A percentile compares a stretch with the other conserved stretches of the same genome.
Evolutionary conservation across 2,329 filamentous ascomycete genomes (phyloP).

Genomic region (Fusarium solani-melongenae): DNA sequence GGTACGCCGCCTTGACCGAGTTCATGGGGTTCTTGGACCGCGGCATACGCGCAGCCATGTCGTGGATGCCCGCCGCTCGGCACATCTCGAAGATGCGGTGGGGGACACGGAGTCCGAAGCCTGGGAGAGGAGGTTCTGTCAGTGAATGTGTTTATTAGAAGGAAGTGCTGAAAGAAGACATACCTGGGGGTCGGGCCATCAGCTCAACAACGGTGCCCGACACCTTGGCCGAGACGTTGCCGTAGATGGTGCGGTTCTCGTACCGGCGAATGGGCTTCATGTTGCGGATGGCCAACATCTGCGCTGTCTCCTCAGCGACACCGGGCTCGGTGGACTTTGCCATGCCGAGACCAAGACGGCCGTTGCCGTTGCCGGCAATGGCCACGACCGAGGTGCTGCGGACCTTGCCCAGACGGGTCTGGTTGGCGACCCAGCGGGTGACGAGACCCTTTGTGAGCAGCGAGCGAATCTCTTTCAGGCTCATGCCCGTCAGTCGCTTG

Average conservation of each 20-base stretch:
- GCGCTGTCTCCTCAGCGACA: conserved; percentile 77
- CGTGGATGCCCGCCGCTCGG: conserved; percentile 84
- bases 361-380: conserved; percentile 88
- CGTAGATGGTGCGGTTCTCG: conserved; percentile 91
- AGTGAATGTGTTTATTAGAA: neutral
- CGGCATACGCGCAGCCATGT: conserved; percentile 84
- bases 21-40: conserved; percentile 97
- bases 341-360: conserved; percentile 87
- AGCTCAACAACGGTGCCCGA: conserved; percentile 88
- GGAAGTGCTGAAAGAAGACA: conserved; percentile 43
- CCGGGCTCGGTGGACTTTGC: conserved; percentile 83
- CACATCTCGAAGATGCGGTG: conserved; percentile 95
- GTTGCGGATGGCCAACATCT: conserved; percentile 85
- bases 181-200: conserved; percentile 88
- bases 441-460: conserved; percentile 80
- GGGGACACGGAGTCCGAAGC: conserved; percentile 93
- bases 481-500: conserved; percentile 67
- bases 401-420: conserved; percentile 97
- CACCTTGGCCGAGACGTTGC: conserved; percentile 84
- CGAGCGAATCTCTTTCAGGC: conserved; percentile 60
- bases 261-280: conserved; percentile 94
- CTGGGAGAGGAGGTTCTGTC: conserved; percentile 58
- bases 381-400: conserved; percentile 78
- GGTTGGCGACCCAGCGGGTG: conserved; percentile 81
- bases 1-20: conserved; percentile 89